phyloP scores from a whole-genome alignment of 371 early-diverging fungal species.

The Syncephalis plumigaleata region DNA sequence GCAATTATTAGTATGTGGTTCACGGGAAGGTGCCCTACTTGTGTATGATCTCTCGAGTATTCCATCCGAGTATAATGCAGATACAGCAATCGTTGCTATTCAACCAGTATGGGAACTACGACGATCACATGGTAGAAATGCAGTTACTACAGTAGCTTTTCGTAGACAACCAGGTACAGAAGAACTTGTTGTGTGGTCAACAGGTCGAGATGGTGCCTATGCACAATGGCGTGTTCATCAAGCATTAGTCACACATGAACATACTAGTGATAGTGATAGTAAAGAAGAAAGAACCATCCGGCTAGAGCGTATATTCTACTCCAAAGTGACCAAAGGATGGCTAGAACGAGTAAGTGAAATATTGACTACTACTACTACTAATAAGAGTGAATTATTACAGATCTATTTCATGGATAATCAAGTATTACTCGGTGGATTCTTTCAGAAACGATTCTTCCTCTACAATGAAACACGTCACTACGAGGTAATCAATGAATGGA shows the following conservation, averaged over 20 bases:
- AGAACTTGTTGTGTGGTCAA: slow-evolving; percentile 30
- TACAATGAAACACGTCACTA: slow-evolving; percentile 51
- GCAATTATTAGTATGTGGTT: slow-evolving; percentile 31
- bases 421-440: slow-evolving; percentile 45
- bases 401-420: slow-evolving; percentile 27
- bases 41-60: slow-evolving; percentile 14
- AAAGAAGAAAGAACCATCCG: slow-evolving; percentile 4
- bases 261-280: slow-evolving; percentile 8
- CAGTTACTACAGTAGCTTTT: slow-evolving; percentile 27
- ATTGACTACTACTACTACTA: background rate
- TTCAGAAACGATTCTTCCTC: slow-evolving; percentile 45
- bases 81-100: background rate
- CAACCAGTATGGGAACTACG: slow-evolving; percentile 14
- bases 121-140: slow-evolving; percentile 25
- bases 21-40: slow-evolving; percentile 35
- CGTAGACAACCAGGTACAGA: slow-evolving; percentile 13
- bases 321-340: slow-evolving; percentile 55
- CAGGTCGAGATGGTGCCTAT: slow-evolving; percentile 53
- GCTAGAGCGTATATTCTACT: slow-evolving; percentile 33
- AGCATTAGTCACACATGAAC: slow-evolving; percentile 4
- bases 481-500: slow-evolving; percentile 14
- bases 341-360: slow-evolving; percentile 24
- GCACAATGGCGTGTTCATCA: slow-evolving; percentile 30
- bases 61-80: slow-evolving; percentile 5
- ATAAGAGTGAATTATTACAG: slow-evolving; percentile 1